A percentile compares a stretch with the other conserved stretches of the same genome.
These are phyloP conservation scores for Pseudogymnoascus sp. DNA, from an alignment of 2,329 filamentous ascomycete genomes.

Conservation along the genomic window DNA sequence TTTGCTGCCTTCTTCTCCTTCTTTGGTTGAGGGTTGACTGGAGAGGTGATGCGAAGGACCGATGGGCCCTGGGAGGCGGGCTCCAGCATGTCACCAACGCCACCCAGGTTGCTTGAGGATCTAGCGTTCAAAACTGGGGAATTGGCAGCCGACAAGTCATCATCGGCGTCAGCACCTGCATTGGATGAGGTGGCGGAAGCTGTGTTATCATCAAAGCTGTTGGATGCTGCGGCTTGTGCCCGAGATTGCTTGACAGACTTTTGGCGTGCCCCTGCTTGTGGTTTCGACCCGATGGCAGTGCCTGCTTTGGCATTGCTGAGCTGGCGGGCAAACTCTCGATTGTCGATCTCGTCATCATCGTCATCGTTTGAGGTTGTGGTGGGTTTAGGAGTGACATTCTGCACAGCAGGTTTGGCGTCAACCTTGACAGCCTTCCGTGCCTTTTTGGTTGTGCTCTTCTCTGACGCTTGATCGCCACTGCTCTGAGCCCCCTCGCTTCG, in stretches of 20 bases:
- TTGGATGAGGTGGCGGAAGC: constrained; percentile 56
- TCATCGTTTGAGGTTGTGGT: constrained; percentile 15
- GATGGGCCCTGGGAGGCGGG: constrained; percentile 60
- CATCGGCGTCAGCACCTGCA: constrained; percentile 69
- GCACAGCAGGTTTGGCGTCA: constrained; percentile 10
- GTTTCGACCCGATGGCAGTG: constrained; percentile 48
- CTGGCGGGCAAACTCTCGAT: constrained; percentile 71
- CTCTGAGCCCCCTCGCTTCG: constrained; percentile 23
- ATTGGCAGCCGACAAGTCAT: constrained; percentile 65
- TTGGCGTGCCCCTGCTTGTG: constrained; percentile 35
- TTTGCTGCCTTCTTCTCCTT: constrained; percentile 55
- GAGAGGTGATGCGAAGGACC: constrained; percentile 71
- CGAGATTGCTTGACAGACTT: constrained; percentile 66
- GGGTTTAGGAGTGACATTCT: neutral
- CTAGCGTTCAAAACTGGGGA: constrained; percentile 58
- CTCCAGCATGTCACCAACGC: constrained; percentile 90
- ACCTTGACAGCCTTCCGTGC: constrained; percentile 18
- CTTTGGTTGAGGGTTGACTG: constrained; percentile 51
- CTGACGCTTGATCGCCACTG: constrained; percentile 21
- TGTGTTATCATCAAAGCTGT: constrained; percentile 40
- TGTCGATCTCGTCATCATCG: constrained; percentile 55
- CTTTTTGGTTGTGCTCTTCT: constrained; percentile 19
- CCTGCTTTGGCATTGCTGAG: constrained; percentile 67
- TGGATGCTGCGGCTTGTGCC: constrained; percentile 41
- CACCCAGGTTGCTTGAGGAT: constrained; percentile 43